A percentile compares a stretch with the other conserved stretches of the same genome.
Evolutionary conservation across 2,329 filamentous ascomycete species (phyloP).

Genomic region (Metarhizium album): DNA sequence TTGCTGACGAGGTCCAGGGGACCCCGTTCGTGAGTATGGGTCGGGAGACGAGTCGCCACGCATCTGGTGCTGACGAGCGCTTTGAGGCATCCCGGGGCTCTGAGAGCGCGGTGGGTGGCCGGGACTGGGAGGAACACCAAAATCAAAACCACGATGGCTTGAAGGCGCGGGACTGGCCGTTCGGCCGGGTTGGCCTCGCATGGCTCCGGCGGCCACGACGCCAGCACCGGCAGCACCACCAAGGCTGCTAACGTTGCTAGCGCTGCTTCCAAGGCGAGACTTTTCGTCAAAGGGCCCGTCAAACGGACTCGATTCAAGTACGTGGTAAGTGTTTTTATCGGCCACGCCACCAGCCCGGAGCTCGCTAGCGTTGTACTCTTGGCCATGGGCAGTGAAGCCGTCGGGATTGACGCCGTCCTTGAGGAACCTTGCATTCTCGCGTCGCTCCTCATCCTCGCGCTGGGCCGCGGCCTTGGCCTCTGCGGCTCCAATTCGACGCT

Average conservation of each 20-base stretch:
- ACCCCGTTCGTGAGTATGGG: constrained; percentile 7
- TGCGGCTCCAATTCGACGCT: constrained; percentile 38
- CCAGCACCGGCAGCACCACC: constrained; percentile 4
- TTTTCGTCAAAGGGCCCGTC: constrained; percentile 7
- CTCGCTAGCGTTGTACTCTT: constrained; percentile 11
- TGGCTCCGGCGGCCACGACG: constrained; percentile 5
- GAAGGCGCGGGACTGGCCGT: constrained; percentile 8
- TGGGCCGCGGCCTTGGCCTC: constrained; percentile 39
- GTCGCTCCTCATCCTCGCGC: constrained; percentile 34
- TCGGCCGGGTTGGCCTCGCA: constrained; percentile 1
- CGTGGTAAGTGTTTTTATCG: constrained; percentile 11
- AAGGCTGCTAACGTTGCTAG: constrained; percentile 9
- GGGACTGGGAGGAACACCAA: constrained; percentile 8
- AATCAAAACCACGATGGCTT: constrained; percentile 9
- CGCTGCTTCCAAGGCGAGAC: constrained; percentile 5
- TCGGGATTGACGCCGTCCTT: constrained; percentile 38
- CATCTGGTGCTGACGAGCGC: constrained; percentile 4
- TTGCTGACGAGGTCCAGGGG: constrained; percentile 8
- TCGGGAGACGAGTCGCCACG: constrained; percentile 5
- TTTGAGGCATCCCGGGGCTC: constrained; percentile 1
- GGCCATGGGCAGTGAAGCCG: constrained; percentile 22
- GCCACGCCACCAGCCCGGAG: constrained; percentile 7
- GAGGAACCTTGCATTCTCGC: constrained; percentile 40
- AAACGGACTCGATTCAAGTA: constrained; percentile 8
- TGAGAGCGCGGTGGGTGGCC: not conserved